phyloP scores from a whole-genome alignment of 192 early-diverging fungal genomes.

The Coemansia reversa region DNA sequence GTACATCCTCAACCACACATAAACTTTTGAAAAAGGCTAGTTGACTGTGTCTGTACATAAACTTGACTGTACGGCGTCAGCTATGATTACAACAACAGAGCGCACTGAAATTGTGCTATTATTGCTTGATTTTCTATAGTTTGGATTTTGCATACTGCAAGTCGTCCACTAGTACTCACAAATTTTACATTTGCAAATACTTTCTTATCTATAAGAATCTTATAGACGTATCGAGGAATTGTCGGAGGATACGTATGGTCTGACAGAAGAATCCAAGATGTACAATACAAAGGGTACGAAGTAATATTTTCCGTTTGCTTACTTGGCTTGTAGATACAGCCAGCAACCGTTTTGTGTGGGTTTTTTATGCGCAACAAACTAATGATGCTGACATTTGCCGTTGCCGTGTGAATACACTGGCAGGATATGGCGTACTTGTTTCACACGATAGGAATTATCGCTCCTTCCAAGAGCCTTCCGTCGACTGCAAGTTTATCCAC shows the following conservation, averaged over 20 bases:
- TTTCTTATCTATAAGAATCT: background rate
- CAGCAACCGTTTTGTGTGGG: background rate
- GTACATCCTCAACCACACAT: background rate
- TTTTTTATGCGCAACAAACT: background rate
- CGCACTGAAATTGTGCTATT: background rate
- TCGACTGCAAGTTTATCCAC: constrained; percentile 21
- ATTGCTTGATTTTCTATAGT: background rate
- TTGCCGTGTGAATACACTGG: constrained; percentile 9
- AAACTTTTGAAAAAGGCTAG: background rate
- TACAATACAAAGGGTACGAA: constrained; percentile 38
- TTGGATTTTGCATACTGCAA: background rate
- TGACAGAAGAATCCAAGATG: constrained; percentile 60
- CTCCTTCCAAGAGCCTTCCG: constrained; percentile 15
- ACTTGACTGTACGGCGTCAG: background rate
- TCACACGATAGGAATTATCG: constrained; percentile 31
- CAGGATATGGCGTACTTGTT: background rate
- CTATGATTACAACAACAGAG: background rate
- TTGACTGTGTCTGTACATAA: background rate
- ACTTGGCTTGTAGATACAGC: background rate
- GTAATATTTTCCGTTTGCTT: background rate
- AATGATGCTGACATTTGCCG: background rate
- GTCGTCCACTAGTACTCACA: background rate
- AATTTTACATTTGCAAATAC: background rate
- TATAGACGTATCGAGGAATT: constrained; percentile 56
- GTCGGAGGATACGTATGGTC: constrained; percentile 65